phyloP scores from a whole-genome alignment of 768 basidiomycete genomes.

The Cystobasidium onofrii region DNA sequence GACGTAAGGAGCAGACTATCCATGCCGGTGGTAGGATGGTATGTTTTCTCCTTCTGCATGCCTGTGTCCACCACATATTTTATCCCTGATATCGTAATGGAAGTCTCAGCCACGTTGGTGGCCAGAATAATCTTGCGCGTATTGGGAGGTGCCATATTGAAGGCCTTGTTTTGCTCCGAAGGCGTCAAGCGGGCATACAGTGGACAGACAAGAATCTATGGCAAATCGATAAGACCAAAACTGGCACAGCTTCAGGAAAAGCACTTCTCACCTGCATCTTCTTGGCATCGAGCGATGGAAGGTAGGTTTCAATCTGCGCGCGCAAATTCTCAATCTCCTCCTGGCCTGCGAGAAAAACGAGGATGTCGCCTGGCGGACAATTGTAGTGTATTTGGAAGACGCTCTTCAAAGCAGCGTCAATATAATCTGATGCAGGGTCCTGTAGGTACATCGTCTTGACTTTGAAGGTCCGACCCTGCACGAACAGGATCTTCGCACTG shows the following conservation, averaged over 20 bases:
- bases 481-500: slow-evolving; percentile 79
- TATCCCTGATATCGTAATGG: slow-evolving; percentile 92
- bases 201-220: slow-evolving; percentile 63
- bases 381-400: slow-evolving; percentile 88
- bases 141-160: slow-evolving; percentile 57
- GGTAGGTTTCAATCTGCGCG: slow-evolving; percentile 55
- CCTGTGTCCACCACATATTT: slow-evolving; percentile 94
- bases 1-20: slow-evolving; percentile 74
- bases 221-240: not conserved
- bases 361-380: slow-evolving; percentile 71
- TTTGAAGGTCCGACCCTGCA: slow-evolving; percentile 86
- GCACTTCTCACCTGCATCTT: slow-evolving; percentile 19
- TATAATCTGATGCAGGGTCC: slow-evolving; percentile 67
- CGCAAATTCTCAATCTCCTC: slow-evolving; percentile 90
- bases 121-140: slow-evolving; percentile 86
- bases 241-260: not conserved
- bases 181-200: slow-evolving; percentile 82
- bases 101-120: slow-evolving; percentile 97
- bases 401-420: slow-evolving; percentile 79
- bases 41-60: slow-evolving; percentile 88
- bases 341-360: slow-evolving; percentile 89
- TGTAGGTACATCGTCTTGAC: slow-evolving; percentile 75
- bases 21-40: slow-evolving; percentile 54
- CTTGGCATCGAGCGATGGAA: slow-evolving; percentile 25
- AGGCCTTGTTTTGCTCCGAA: slow-evolving; percentile 68